These are phyloP conservation scores for Venturia carpophila DNA, from an alignment of 2,329 filamentous ascomycete genomes.

Conservation along the genomic window DNA sequence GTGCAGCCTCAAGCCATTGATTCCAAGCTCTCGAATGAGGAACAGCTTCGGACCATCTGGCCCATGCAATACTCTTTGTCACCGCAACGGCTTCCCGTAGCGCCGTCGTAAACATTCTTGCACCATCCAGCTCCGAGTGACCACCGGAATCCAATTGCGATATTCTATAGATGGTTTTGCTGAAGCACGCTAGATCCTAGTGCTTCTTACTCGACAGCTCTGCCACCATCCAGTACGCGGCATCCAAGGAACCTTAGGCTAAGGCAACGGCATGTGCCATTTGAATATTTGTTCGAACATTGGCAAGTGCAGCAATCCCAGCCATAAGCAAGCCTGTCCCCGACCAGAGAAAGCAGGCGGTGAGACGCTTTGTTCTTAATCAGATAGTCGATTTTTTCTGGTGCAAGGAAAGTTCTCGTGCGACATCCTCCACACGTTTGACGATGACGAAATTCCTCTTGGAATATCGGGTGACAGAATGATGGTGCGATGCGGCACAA, in stretches of 20 bases:
- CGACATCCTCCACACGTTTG: constrained; percentile 40
- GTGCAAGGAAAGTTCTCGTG: too few relatives aligned
- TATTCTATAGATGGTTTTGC: constrained; percentile 32
- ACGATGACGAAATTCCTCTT: constrained; percentile 45
- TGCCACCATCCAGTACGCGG: too few relatives aligned
- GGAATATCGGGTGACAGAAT: constrained; percentile 18
- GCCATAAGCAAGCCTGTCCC: constrained; percentile 46
- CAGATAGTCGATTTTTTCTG: constrained; percentile 43
- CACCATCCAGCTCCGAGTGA: constrained; percentile 18
- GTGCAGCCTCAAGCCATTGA: constrained; percentile 30
- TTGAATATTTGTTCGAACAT: constrained; percentile 40
- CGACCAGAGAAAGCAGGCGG: constrained; percentile 40
- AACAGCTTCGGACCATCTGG: constrained; percentile 32
- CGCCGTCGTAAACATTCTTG: constrained; percentile 38
- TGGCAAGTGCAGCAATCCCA: constrained; percentile 44
- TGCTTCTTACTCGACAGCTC: constrained; percentile 42
- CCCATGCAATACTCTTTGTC: constrained; percentile 38
- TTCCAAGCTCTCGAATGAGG: constrained; percentile 37
- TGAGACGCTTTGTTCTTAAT: constrained; percentile 36
- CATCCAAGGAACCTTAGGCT: too few relatives aligned
- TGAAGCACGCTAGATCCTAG: constrained; percentile 40
- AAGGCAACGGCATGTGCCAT: constrained; percentile 43
- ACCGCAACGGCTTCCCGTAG: constrained; percentile 43
- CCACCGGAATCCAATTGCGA: neutral
- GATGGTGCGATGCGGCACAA: neutral